Evolutionary conservation across 176 grass and related monocot genomes (phyloP).

Genomic region (Oryza longistaminata): DNA sequence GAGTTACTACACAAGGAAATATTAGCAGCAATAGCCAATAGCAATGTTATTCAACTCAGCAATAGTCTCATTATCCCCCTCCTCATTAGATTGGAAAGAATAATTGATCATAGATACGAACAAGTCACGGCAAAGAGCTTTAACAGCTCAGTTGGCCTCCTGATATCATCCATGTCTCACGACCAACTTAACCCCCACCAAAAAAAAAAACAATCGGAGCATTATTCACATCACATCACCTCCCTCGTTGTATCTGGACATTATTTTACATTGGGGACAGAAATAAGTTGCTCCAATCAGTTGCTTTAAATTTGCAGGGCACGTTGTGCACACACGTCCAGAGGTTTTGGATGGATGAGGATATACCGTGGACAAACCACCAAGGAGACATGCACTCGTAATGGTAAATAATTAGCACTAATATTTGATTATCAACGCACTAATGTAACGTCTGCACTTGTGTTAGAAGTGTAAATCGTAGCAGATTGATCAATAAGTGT

Average conservation of each 20-base stretch:
- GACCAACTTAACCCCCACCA: neutral
- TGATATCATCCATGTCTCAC: neutral
- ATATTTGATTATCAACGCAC: neutral
- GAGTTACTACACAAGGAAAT: no score
- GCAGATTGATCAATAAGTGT: neutral
- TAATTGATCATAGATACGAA: no score
- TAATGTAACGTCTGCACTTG: neutral
- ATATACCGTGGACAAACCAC: neutral
- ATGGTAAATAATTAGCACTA: neutral
- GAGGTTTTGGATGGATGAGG: constrained; percentile 23
- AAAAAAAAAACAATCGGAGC: neutral
- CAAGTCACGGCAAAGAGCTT: no score
- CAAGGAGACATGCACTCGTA: neutral
- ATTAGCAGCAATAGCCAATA: no score
- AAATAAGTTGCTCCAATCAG: neutral
- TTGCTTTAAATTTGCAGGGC: constrained; percentile 24
- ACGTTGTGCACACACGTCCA: constrained; percentile 18
- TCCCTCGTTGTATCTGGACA: neutral
- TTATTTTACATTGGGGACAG: neutral
- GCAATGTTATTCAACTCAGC: no score
- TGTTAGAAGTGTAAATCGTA: neutral
- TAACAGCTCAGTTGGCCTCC: neutral
- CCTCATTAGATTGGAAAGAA: no score
- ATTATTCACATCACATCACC: neutral
- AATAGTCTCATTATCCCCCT: no score